Evolutionary conservation across 176 grass and related monocot species (phyloP).

Genomic region (Tillandsia leiboldiana): DNA sequence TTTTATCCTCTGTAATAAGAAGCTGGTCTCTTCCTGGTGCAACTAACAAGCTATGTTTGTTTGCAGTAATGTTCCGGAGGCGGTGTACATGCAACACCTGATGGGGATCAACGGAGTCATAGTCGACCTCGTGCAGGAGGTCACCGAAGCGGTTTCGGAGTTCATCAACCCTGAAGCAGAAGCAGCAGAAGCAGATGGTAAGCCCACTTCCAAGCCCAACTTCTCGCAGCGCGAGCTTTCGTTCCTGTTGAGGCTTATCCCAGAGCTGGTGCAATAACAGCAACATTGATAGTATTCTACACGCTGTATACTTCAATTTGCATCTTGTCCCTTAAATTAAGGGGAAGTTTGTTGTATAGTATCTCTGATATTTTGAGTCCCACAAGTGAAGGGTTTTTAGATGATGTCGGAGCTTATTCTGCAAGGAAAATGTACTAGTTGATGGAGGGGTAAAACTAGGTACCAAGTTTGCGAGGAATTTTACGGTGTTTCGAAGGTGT

Average conservation of each 20-base stretch:
- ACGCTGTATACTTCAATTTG: too few relatives aligned
- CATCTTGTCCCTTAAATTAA: not conserved
- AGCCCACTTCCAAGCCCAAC: constrained; percentile 23
- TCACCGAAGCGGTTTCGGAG: constrained; percentile 48
- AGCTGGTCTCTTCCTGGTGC: not conserved
- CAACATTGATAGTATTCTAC: too few relatives aligned
- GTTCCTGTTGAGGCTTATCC: constrained; percentile 82
- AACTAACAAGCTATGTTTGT: not conserved
- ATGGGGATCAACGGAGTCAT: constrained; percentile 86
- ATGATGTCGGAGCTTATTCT: too few relatives aligned
- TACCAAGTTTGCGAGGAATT: too few relatives aligned
- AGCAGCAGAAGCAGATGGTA: not conserved
- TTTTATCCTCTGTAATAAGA: not conserved
- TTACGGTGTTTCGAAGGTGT: too few relatives aligned
- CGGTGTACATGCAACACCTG: constrained; percentile 84
- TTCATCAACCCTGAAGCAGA: constrained; percentile 18
- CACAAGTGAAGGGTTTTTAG: too few relatives aligned
- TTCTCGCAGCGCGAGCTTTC: constrained; percentile 72
- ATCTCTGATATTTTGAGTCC: too few relatives aligned
- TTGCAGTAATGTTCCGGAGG: constrained; percentile 80
- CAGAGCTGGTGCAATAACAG: constrained; percentile 56
- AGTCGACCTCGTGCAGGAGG: constrained; percentile 73
- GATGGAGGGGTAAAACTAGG: too few relatives aligned
- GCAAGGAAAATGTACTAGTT: too few relatives aligned
- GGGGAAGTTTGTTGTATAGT: too few relatives aligned